Conservation (phyloP, 305 asterid genomes). For the Ruellia speciosa region DNA sequence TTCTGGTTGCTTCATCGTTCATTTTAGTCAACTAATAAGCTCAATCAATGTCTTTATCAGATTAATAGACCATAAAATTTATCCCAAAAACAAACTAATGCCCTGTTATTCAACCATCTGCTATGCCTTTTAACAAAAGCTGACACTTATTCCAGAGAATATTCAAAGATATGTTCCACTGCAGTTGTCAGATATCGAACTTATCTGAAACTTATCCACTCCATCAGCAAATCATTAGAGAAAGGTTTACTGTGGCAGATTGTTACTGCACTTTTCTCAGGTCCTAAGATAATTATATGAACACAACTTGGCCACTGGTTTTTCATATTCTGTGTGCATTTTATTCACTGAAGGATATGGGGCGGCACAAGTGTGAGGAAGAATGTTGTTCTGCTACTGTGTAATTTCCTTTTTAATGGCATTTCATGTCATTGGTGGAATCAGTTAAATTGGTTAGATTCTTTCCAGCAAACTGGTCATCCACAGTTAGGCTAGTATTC, state of each 20-base stretch:
- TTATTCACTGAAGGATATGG: neutral
- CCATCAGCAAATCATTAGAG: neutral
- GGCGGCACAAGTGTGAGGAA: conserved; percentile 18
- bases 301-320: neutral
- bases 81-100: neutral
- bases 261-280: neutral
- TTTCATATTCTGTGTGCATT: neutral
- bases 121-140: neutral
- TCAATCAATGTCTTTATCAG: too few species aligned
- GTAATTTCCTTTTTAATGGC: neutral
- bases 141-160: neutral
- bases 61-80: too few species aligned
- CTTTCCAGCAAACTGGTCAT: too few species aligned
- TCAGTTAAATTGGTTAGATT: neutral
- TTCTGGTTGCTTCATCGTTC: too few species aligned
- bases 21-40: too few species aligned
- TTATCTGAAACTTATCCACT: neutral
- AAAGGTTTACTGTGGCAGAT: neutral
- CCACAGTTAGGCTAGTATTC: neutral
- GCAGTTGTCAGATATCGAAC: neutral
- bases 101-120: neutral
- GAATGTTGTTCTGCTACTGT: conserved; percentile 13
- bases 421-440: neutral
- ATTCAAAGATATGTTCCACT: neutral
- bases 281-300: neutral